Base-by-base conservation (phyloP, 805 yeast genomes). In the Limtongia smithiae region DNA sequence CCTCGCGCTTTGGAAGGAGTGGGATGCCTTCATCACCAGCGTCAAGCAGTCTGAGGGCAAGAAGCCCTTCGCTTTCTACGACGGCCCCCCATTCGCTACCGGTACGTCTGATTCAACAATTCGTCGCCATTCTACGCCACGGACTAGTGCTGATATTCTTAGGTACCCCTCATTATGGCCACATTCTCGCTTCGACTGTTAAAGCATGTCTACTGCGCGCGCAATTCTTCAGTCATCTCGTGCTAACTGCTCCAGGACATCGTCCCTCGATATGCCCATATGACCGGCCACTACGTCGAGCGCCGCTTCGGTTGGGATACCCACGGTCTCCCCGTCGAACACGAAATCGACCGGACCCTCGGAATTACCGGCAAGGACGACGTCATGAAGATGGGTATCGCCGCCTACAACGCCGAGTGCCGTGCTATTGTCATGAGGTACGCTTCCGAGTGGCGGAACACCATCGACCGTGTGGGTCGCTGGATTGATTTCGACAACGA, bases 291-390 rank as follows among this genome's bases (percentile, higher is more conserved):
- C 69, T 87, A 84, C 62, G 98, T 93, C 37, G 96, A 87, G 71
- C 86, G 99, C 73, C 80, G 97, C 64, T 93, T 93, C 59, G 99
- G 99, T 55, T 93, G 99, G 99, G 99, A 93, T 71, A 93, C 99
- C 48, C 99, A 93, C 69, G 99, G 99, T 50, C 80, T 93, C 58
- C 99, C 99, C 42, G 88, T 93, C 50, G 99, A 93, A 74, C 96
- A 93, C 69, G 96, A 91, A 70, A 93, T 93, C 63, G 99, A 93
- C 85, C 93, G 94, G 84, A 85, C 86, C 66, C 78, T 93, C 61
- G 95, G 94, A 33, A 88, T 93, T 71, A 82, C 84, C 48, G 85
- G 95, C 62, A 93, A 90, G 70, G 91, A 85, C 46, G 99, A 93
- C 66, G 99, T 93, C 50, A 80, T 88, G 83, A 79, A 79, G 46